phyloP scores from a whole-genome alignment of 768 basidiomycete genomes.

The Suillus clintonianus region DNA sequence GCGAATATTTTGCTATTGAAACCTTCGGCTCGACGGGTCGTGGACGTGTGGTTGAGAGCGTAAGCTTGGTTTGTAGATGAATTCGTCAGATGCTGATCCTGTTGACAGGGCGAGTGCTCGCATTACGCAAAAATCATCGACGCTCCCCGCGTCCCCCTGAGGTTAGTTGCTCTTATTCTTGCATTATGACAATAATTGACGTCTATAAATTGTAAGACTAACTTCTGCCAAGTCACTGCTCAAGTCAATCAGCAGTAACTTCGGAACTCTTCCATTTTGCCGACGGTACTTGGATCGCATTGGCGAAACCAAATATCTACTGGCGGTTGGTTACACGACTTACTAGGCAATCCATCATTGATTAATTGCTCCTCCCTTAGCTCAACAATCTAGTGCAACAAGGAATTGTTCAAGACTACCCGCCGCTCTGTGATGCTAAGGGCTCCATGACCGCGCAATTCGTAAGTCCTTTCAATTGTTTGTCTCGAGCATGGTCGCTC shows the following conservation, averaged over 20 bases:
- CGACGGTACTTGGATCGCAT: conserved; percentile 90
- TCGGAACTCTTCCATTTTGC: conserved; percentile 95
- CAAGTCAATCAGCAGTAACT: conserved; percentile 86
- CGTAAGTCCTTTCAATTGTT: conserved; percentile 42
- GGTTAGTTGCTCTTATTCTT: conserved; percentile 47
- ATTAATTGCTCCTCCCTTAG: conserved; percentile 38
- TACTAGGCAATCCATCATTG: neutral
- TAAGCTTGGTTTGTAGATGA: conserved; percentile 31
- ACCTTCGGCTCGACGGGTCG: conserved; percentile 98
- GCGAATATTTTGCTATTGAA: conserved; percentile 98
- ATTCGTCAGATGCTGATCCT: conserved; percentile 1
- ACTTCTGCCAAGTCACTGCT: conserved; percentile 85
- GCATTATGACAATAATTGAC: conserved; percentile 4
- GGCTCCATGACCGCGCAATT: conserved; percentile 96
- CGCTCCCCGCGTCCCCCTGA: conserved; percentile 71
- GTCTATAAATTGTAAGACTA: conserved; percentile 48
- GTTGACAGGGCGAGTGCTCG: conserved; percentile 80
- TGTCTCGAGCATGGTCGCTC: neutral
- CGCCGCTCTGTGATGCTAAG: conserved; percentile 82
- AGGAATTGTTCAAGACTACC: conserved; percentile 90
- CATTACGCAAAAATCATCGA: conserved; percentile 83
- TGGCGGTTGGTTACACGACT: conserved; percentile 61
- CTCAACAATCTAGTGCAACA: conserved; percentile 87
- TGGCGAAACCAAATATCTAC: conserved; percentile 91
- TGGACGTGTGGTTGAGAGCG: conserved; percentile 83